phyloP scores from a whole-genome alignment of 176 grass and related monocot genomes.

The Aegilops umbellulata region DNA sequence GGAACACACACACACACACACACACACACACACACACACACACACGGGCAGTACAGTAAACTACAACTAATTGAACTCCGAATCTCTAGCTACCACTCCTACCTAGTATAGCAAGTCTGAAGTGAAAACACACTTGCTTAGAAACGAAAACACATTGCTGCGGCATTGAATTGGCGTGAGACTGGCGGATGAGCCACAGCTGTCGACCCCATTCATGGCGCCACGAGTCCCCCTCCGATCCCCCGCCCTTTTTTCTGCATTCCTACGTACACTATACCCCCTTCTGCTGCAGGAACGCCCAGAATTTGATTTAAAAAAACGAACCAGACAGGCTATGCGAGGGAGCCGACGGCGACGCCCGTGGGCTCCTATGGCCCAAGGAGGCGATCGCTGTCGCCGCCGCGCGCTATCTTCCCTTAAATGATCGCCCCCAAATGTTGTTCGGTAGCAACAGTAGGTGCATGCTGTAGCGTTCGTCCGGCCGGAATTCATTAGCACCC shows the following conservation, averaged over 20 bases:
- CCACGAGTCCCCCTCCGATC: background rate
- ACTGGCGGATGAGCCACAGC: conserved; percentile 7
- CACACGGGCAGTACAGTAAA: too few species aligned
- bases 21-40: too few species aligned
- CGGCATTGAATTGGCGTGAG: background rate
- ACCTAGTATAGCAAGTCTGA: background rate
- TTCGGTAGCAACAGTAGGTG: background rate
- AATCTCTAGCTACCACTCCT: too few species aligned
- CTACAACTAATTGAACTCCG: too few species aligned
- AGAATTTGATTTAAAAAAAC: too few species aligned
- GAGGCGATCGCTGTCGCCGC: background rate
- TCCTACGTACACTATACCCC: too few species aligned
- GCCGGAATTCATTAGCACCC: too few species aligned
- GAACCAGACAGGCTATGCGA: too few species aligned
- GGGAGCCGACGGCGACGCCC: background rate
- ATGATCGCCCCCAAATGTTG: conserved; percentile 23
- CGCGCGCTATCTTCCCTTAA: background rate
- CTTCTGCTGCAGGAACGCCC: too few species aligned
- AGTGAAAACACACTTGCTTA: too few species aligned
- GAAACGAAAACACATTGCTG: background rate
- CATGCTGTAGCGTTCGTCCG: too few species aligned
- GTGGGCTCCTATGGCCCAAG: background rate
- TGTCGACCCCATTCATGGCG: background rate
- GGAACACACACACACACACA: too few species aligned
- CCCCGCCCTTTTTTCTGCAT: background rate